Conservation (phyloP, 2,329 filamentous ascomycete genomes). For the Clonostachys solani region DNA sequence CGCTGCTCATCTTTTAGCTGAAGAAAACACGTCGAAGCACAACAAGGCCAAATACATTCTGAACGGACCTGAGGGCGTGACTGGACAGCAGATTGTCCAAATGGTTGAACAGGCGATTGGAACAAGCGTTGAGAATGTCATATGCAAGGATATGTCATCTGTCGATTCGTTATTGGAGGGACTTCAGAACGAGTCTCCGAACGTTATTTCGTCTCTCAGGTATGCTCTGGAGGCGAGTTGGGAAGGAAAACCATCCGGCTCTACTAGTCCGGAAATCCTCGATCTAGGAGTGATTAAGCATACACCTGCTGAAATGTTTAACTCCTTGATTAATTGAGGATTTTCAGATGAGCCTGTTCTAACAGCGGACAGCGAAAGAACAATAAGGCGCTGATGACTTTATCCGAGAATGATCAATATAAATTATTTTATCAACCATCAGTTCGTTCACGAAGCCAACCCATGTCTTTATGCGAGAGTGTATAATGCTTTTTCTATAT, state of each 20-base stretch:
- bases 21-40: slow-evolving; percentile 18
- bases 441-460: too few relatives aligned
- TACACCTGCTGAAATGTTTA: slow-evolving; percentile 15
- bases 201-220: slow-evolving; percentile 19
- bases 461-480: too few relatives aligned
- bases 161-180: slow-evolving; percentile 17
- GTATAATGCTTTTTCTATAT: too few relatives aligned
- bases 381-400: too few relatives aligned
- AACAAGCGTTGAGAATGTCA: slow-evolving; percentile 15
- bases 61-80: slow-evolving; percentile 32
- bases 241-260: slow-evolving; percentile 21
- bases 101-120: slow-evolving; percentile 26
- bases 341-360: too few relatives aligned
- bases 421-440: too few relatives aligned
- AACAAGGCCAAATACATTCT: slow-evolving; percentile 27
- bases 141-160: slow-evolving; percentile 20
- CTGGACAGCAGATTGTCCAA: slow-evolving; percentile 22
- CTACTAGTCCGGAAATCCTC: slow-evolving; percentile 18
- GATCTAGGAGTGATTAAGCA: slow-evolving; percentile 18
- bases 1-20: slow-evolving; percentile 24
- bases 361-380: too few relatives aligned
- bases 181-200: slow-evolving; percentile 10
- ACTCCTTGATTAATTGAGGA: background rate
- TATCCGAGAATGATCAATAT: too few relatives aligned
- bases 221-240: slow-evolving; percentile 14